A percentile compares a stretch with the other conserved stretches of the same genome.
phyloP scores from a whole-genome alignment of 441 rosid species.

The Mallotus repandus region DNA sequence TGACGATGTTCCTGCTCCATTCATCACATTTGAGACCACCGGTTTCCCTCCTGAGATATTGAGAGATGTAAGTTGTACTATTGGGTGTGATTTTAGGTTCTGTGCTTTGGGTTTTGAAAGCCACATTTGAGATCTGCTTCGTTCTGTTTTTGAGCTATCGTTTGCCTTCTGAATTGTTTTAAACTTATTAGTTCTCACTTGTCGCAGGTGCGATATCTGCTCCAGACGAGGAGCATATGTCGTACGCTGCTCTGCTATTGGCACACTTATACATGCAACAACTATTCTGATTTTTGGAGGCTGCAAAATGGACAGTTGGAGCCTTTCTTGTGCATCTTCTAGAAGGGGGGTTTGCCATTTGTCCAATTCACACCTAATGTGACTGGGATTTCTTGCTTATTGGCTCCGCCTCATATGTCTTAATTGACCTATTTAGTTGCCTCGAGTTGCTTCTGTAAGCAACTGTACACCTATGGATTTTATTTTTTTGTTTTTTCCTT shows the following conservation, averaged over 20 bases:
- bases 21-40: conserved; percentile 85
- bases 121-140: conserved; percentile 25
- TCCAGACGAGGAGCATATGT: conserved; percentile 92
- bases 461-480: conserved; percentile 48
- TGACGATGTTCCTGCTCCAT: conserved; percentile 84
- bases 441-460: conserved; percentile 89
- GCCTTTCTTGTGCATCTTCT: conserved; percentile 79
- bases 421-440: conserved; percentile 68
- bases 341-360: conserved; percentile 67
- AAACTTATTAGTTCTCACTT: conserved; percentile 64
- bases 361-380: conserved; percentile 76
- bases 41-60: conserved; percentile 92
- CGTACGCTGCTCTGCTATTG: conserved; percentile 90
- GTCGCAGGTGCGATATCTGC: conserved; percentile 98
- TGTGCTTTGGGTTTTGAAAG: conserved; percentile 22
- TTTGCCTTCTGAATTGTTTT: conserved; percentile 31
- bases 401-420: conserved; percentile 71
- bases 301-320: conserved; percentile 77
- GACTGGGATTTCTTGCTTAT: conserved; percentile 63
- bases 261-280: conserved; percentile 60
- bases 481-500: conserved; percentile 15
- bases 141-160: conserved; percentile 24
- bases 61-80: conserved; percentile 63
- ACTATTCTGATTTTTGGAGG: conserved; percentile 77
- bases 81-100: conserved; percentile 16